Evolutionary conservation across 192 early-diverging fungal genomes (phyloP).

Genomic region (Radiomyces spectabilis): DNA sequence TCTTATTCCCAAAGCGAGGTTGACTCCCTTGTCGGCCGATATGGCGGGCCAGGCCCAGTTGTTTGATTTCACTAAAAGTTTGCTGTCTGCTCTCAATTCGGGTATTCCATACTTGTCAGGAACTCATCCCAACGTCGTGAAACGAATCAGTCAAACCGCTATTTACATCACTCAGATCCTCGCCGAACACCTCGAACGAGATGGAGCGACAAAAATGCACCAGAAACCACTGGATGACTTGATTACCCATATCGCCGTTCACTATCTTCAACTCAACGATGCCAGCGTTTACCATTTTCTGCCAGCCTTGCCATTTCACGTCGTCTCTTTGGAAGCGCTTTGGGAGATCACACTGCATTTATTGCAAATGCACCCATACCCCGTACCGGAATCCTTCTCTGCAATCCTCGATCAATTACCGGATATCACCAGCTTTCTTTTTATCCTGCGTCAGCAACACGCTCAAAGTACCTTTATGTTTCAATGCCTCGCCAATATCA

Average conservation of each 20-base stretch:
- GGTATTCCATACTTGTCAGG: no score
- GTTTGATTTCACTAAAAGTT: background rate
- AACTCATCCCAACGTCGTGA: no score
- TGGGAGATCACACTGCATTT: slow-evolving; percentile 10
- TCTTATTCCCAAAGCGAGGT: no score
- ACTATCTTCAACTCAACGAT: no score
- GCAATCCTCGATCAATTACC: slow-evolving; percentile 1
- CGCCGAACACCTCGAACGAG: no score
- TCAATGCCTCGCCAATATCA: slow-evolving; percentile 32
- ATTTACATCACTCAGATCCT: no score
- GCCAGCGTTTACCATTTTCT: no score
- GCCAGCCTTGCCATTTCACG: slow-evolving; percentile 16
- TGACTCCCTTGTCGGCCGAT: no score
- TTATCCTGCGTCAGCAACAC: slow-evolving; percentile 11
- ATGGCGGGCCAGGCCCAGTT: background rate
- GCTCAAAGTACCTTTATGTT: slow-evolving; percentile 35
- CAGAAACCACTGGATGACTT: no score
- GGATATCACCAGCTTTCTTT: background rate
- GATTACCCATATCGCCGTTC: no score
- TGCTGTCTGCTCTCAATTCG: background rate
- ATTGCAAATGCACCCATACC: background rate
- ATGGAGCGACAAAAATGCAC: no score
- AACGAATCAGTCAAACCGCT: no score
- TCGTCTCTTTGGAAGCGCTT: slow-evolving; percentile 10
- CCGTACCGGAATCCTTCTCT: background rate